phyloP scores from a whole-genome alignment of 2,329 filamentous ascomycete species.

The Claviceps sp. region DNA sequence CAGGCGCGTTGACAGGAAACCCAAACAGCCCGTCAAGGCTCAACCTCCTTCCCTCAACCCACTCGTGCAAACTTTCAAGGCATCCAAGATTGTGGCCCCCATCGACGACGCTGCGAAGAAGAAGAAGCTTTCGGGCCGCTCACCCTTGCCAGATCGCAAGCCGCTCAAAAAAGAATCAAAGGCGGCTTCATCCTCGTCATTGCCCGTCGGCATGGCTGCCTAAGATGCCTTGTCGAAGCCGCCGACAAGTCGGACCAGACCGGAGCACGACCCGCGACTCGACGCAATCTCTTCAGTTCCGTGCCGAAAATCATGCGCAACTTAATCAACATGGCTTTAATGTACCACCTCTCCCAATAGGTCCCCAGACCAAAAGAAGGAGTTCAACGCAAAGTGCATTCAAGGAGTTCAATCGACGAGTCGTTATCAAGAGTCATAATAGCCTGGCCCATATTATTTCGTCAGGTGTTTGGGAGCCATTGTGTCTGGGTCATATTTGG shows the following conservation, averaged over 20 bases:
- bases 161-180: not conserved
- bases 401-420: not conserved
- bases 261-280: not conserved
- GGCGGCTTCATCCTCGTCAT: not conserved
- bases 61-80: constrained; percentile 30
- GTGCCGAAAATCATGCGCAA: constrained; percentile 26
- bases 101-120: constrained; percentile 6
- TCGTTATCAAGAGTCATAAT: not conserved
- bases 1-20: constrained; percentile 20
- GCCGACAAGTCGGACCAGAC: constrained; percentile 8
- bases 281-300: constrained; percentile 30
- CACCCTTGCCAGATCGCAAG: constrained; percentile 3
- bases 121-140: constrained; percentile 10
- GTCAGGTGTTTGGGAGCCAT: not conserved
- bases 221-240: constrained; percentile 4
- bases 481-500: not conserved
- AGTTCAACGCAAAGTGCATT: not conserved
- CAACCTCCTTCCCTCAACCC: constrained; percentile 26
- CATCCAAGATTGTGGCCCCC: constrained; percentile 24
- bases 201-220: not conserved
- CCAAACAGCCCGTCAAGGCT: constrained; percentile 21
- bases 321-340: constrained; percentile 19
- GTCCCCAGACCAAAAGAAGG: not conserved
- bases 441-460: not conserved
- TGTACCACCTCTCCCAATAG: too few species aligned